Base-by-base conservation (phyloP, 805 yeast genomes). In the Candida montana region DNA sequence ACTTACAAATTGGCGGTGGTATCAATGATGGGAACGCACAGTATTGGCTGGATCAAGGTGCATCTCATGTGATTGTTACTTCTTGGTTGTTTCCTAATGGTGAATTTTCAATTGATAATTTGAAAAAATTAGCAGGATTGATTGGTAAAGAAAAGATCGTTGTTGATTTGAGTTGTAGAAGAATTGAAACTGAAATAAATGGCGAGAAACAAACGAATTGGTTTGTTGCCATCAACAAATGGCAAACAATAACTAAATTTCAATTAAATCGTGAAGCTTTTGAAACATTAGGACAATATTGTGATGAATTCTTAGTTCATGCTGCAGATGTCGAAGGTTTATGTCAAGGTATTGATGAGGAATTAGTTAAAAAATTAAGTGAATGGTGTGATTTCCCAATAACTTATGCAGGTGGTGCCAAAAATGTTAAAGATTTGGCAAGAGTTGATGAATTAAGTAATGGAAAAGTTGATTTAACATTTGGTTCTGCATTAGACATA, bases 261-360 rank as follows among this genome's bases (percentile, higher is more conserved):
- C 72, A 65, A 41, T 67, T 93, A 40, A 68, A 68, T 37, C 59
- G 62, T 37, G 74, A 72, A 20, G 73, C 83, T 21, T 73, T 93
- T 45, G 58, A 53, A 4, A 46, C 62, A 35, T 69, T 93, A 31
- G 63, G 81, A 8, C 42, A 68, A 37, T 86, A 82, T 63, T 87
- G 97, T 54, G 74, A 78, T 49, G 99, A 93, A 64, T 86, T 91
- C 56, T 66, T 93, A 40, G 82, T 93, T 15, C 99, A 93, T 65
- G 99, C 99, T 3, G 99, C 99, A 0, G 99, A 93, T 62, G 98
- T 93, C 3, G 99, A 93, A 63, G 99, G 99, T 0, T 69, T 93
- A 15, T 93, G 99, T 60, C 74, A 78, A 32, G 99, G 99, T 1
- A 85, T 93, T 27, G 99, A 93, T 56, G 80, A 81, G 56, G 75